Percentiles rank a stretch among this genome's conserved stretches.
Conservation (phyloP, 306 rosid species). For the Senna tora region DNA sequence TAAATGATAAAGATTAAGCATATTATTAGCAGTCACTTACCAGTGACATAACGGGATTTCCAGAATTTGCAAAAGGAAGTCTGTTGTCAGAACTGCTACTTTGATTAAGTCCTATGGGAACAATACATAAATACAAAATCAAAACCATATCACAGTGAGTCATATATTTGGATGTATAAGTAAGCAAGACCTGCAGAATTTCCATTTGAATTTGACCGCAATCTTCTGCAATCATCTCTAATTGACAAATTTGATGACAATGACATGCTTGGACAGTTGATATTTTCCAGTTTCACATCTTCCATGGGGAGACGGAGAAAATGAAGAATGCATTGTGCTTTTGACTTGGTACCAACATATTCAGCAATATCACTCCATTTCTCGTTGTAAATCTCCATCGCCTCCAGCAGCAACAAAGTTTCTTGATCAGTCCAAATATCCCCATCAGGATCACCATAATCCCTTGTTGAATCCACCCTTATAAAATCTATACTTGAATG, state of each 20-base stretch:
- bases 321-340: conserved; percentile 96
- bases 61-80: conserved; percentile 91
- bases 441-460: conserved; percentile 76
- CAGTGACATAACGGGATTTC: conserved; percentile 95
- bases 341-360: conserved; percentile 89
- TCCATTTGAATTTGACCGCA: conserved; percentile 59
- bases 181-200: conserved; percentile 61
- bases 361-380: conserved; percentile 96
- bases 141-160: conserved; percentile 31
- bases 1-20: conserved; percentile 31
- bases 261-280: conserved; percentile 69
- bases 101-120: conserved; percentile 57
- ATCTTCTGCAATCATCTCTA: conserved; percentile 57
- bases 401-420: conserved; percentile 85
- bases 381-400: conserved; percentile 82
- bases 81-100: conserved; percentile 59
- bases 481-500: conserved; percentile 88
- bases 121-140: conserved; percentile 33
- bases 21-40: conserved; percentile 55
- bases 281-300: conserved; percentile 82
- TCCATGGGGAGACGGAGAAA: conserved; percentile 93
- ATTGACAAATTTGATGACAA: conserved; percentile 50
- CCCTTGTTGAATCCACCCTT: conserved; percentile 65
- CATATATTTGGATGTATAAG: conserved; percentile 24
- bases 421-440: conserved; percentile 97